Evolutionary conservation across 352 stramenopile genomes (phyloP).

Genomic region (Phytophthora crassamura): DNA sequence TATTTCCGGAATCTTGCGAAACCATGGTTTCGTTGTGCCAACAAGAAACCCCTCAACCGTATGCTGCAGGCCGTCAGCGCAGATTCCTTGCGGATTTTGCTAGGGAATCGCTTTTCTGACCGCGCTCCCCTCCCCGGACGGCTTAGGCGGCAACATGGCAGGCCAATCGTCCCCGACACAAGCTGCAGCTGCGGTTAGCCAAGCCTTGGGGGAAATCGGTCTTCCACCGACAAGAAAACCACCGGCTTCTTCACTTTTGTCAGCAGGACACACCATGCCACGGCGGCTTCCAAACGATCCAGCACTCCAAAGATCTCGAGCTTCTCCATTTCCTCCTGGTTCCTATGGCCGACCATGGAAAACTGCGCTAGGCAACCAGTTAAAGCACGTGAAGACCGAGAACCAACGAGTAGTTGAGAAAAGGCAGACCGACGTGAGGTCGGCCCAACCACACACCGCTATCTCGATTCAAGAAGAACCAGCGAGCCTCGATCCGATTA

Average conservation of each 20-base stretch:
- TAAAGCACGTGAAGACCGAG: constrained; percentile 25
- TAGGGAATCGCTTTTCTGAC: not conserved
- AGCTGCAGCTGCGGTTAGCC: constrained; percentile 46
- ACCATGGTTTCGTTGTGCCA: constrained; percentile 26
- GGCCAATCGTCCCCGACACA: constrained; percentile 24
- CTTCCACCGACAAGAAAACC: constrained; percentile 13
- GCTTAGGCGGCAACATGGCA: constrained; percentile 12
- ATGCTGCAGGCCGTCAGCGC: not conserved
- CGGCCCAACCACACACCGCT: constrained; percentile 13
- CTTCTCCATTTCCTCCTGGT: constrained; percentile 20
- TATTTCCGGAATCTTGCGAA: constrained; percentile 31
- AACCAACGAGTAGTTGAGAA: not conserved
- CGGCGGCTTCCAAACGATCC: constrained; percentile 8
- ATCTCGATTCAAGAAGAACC: constrained; percentile 29
- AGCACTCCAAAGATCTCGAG: constrained; percentile 12
- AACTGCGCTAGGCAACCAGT: constrained; percentile 27
- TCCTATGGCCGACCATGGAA: constrained; percentile 30
- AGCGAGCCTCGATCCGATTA: not conserved
- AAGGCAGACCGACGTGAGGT: constrained; percentile 1
- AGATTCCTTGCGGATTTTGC: constrained; percentile 4
- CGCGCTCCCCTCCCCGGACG: not conserved
- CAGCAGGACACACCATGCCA: constrained; percentile 4
- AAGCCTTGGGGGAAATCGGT: constrained; percentile 44
- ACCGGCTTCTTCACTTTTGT: constrained; percentile 18
- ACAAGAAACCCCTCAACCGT: constrained; percentile 25